phyloP scores from a whole-genome alignment of 345 rosid species.

The Eucalyptus sp. region DNA sequence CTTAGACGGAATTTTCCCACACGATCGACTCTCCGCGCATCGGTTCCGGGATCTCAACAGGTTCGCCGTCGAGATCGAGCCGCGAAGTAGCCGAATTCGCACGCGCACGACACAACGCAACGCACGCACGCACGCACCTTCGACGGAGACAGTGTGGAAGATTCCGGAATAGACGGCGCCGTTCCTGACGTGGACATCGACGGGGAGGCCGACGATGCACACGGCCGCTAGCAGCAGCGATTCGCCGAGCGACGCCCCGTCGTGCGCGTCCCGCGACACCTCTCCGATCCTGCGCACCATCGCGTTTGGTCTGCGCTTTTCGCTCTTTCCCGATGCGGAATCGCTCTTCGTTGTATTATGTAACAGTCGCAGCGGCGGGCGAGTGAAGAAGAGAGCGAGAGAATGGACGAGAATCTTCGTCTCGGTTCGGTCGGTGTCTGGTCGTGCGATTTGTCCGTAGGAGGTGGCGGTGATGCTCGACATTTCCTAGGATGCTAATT shows the following conservation, averaged over 20 bases:
- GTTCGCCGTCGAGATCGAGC: neutral
- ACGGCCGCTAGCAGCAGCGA: constrained; percentile 55
- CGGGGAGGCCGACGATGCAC: constrained; percentile 67
- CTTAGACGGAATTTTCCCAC: neutral
- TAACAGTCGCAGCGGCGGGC: neutral
- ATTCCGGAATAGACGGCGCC: constrained; percentile 76
- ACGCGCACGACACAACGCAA: neutral
- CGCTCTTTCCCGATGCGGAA: neutral
- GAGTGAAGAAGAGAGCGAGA: neutral
- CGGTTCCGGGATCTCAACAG: neutral
- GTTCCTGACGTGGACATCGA: constrained; percentile 70
- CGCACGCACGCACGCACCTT: constrained; percentile 13
- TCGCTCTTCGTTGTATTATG: neutral
- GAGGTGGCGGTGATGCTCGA: neutral
- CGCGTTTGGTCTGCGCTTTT: neutral
- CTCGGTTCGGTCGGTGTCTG: neutral
- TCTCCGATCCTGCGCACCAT: constrained; percentile 38
- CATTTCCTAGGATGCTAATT: neutral
- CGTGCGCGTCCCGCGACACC: constrained; percentile 7
- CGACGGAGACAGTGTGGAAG: constrained; percentile 72
- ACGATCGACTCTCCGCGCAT: neutral
- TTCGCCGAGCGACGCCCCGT: constrained; percentile 24
- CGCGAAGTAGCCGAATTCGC: constrained; percentile 5
- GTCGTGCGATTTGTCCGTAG: neutral
- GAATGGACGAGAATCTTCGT: neutral